These are phyloP conservation scores for Linnemannia exigua DNA, from an alignment of 192 early-diverging fungal species.

Conservation along the genomic window DNA sequence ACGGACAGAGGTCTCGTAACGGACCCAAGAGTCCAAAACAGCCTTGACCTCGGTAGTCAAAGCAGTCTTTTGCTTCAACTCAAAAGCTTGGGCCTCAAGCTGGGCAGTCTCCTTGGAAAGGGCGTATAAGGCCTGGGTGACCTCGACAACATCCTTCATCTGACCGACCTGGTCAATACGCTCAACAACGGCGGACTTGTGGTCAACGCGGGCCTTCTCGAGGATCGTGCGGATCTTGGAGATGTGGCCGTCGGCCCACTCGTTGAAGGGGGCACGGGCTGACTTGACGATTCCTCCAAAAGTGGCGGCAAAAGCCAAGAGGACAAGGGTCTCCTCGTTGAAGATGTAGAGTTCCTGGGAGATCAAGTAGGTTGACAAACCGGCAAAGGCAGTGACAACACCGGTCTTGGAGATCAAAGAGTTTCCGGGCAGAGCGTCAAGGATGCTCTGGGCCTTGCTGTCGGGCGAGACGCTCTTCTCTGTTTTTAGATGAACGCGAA, in stretches of 20 bases:
- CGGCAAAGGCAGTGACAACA: slow-evolving; percentile 86
- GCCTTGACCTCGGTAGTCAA: slow-evolving; percentile 87
- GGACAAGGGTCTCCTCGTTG: slow-evolving; percentile 93
- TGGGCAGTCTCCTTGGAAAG: slow-evolving; percentile 96
- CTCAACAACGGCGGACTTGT: slow-evolving; percentile 91
- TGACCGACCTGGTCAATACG: slow-evolving; percentile 92
- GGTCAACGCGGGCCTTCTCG: slow-evolving; percentile 87
- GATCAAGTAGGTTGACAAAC: slow-evolving; percentile 88
- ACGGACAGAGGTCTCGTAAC: slow-evolving; percentile 94
- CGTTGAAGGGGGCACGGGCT: slow-evolving; percentile 86
- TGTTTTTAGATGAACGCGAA: neutral
- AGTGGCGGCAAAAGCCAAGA: slow-evolving; percentile 85
- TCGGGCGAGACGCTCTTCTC: slow-evolving; percentile 73
- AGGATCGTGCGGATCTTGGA: slow-evolving; percentile 88
- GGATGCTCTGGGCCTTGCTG: slow-evolving; percentile 89
- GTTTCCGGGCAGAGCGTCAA: slow-evolving; percentile 95
- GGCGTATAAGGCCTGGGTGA: slow-evolving; percentile 93
- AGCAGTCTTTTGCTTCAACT: slow-evolving; percentile 92
- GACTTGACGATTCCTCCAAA: slow-evolving; percentile 82
- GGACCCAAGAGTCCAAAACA: slow-evolving; percentile 96
- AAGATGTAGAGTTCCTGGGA: slow-evolving; percentile 98
- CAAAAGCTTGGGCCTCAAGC: slow-evolving; percentile 95
- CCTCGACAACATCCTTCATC: slow-evolving; percentile 95
- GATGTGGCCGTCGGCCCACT: slow-evolving; percentile 78
- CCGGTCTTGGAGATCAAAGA: slow-evolving; percentile 90